Evolutionary conservation across 2,329 filamentous ascomycete genomes (phyloP).

Genomic region (Orbilia javanica): DNA sequence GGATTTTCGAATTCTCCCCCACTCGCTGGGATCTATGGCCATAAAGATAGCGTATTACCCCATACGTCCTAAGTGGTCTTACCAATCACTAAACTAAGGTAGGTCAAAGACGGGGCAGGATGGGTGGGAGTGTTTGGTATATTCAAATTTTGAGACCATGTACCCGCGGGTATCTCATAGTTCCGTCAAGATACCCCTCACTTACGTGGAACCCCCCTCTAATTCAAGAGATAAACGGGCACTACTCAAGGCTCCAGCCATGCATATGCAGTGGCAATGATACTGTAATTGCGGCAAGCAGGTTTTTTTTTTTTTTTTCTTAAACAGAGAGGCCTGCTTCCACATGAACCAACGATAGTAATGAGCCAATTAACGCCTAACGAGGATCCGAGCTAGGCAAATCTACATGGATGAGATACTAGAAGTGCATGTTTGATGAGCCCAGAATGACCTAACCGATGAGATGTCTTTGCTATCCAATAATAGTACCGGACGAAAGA

Average conservation of each 20-base stretch:
- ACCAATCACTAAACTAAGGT: background rate
- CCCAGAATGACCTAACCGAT: background rate
- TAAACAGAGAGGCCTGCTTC: background rate
- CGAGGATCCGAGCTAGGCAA: background rate
- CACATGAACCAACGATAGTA: background rate
- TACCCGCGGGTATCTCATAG: slow-evolving; percentile 13
- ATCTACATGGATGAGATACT: slow-evolving; percentile 5
- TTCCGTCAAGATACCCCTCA: slow-evolving; percentile 15
- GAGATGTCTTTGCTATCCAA: background rate
- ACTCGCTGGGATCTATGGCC: background rate
- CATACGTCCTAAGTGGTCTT: background rate
- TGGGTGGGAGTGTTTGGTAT: background rate
- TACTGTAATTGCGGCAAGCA: background rate
- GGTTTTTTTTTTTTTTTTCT: background rate
- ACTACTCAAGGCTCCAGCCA: background rate
- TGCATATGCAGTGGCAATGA: slow-evolving; percentile 9
- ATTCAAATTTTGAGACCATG: background rate
- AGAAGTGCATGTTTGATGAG: slow-evolving; percentile 1
- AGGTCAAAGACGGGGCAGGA: background rate
- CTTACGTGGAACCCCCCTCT: slow-evolving; percentile 1
- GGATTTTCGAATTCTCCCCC: background rate
- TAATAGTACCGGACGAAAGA: background rate
- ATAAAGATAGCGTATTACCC: background rate
- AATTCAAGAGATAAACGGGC: background rate
- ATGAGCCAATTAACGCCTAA: background rate